These are phyloP conservation scores for Beauveria sp. DNA, from an alignment of 2,329 filamentous ascomycete genomes.

Conservation along the genomic window DNA sequence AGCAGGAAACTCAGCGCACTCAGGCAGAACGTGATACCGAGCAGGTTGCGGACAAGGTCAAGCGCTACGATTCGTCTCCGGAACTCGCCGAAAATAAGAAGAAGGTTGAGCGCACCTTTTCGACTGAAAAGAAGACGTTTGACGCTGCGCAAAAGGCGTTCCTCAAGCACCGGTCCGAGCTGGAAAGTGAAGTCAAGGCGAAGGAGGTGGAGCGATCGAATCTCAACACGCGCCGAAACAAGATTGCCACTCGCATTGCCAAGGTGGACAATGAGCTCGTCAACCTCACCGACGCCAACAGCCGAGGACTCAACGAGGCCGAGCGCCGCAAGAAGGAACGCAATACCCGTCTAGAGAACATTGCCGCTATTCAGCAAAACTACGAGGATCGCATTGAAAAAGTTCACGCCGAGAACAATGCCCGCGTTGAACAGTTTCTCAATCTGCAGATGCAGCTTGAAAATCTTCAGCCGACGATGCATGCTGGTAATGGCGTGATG, in stretches of 20 bases:
- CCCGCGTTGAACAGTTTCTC: slow-evolving; percentile 23
- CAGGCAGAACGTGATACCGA: slow-evolving; percentile 52
- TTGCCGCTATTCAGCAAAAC: slow-evolving; percentile 36
- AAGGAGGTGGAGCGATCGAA: slow-evolving; percentile 57
- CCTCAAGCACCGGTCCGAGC: slow-evolving; percentile 50
- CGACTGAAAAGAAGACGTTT: slow-evolving; percentile 50
- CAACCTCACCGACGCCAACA: slow-evolving; percentile 62
- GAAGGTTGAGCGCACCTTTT: slow-evolving; percentile 43
- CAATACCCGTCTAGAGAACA: slow-evolving; percentile 38
- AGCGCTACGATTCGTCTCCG: slow-evolving; percentile 55
- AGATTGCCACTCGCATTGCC: slow-evolving; percentile 60
- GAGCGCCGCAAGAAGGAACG: slow-evolving; percentile 49
- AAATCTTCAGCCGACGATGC: slow-evolving; percentile 22
- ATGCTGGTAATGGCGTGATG: slow-evolving; percentile 24
- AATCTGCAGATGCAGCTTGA: slow-evolving; percentile 24
- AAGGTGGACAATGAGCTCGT: slow-evolving; percentile 68
- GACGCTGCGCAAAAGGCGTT: slow-evolving; percentile 48
- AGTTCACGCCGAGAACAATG: slow-evolving; percentile 26
- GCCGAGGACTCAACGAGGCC: slow-evolving; percentile 55
- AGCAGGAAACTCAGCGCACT: slow-evolving; percentile 66
- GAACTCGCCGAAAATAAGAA: slow-evolving; percentile 53
- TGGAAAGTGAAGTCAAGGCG: slow-evolving; percentile 55
- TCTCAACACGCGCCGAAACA: slow-evolving; percentile 62
- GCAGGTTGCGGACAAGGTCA: slow-evolving; percentile 50
- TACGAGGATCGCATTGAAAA: slow-evolving; percentile 36